Percentiles rank a stretch among this genome's conserved stretches.
These are phyloP conservation scores for Powellomyces hirtus DNA, from an alignment of 192 early-diverging fungal species.

Conservation along the genomic window DNA sequence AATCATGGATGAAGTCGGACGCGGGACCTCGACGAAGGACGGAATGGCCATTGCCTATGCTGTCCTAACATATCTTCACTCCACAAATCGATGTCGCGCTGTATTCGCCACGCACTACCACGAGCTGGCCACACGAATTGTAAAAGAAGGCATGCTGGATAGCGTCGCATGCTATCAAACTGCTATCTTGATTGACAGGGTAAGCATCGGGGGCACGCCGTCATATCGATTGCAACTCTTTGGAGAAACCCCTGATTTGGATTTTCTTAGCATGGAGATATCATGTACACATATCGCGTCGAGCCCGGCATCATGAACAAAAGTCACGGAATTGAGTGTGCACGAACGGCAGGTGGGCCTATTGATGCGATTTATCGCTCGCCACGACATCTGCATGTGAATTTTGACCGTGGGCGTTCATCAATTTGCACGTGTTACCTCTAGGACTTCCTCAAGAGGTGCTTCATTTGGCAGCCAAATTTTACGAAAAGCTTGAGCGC, in stretches of 20 bases:
- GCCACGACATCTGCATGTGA: too few relatives aligned
- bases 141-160: not conserved
- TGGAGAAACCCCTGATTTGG: too few relatives aligned
- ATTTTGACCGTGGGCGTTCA: too few relatives aligned
- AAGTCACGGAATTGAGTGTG: constrained; percentile 74
- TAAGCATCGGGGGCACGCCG: too few relatives aligned
- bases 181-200: too few relatives aligned
- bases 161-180: constrained; percentile 11
- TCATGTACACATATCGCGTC: constrained; percentile 67
- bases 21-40: constrained; percentile 76
- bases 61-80: constrained; percentile 57
- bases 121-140: constrained; percentile 48
- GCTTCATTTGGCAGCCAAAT: not conserved
- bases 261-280: constrained; percentile 37
- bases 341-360: constrained; percentile 66
- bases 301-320: constrained; percentile 60
- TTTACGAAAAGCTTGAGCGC: not conserved
- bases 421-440: too few relatives aligned
- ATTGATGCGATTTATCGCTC: too few relatives aligned
- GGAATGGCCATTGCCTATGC: constrained; percentile 71
- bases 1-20: constrained; percentile 79
- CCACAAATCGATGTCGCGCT: constrained; percentile 44
- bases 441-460: not conserved
- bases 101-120: constrained; percentile 86
- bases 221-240: too few relatives aligned